Evolutionary conservation across 768 basidiomycete species (phyloP), one percentile per base, ranked within the genome.

Genomic region (Piloderma croceum): DNA sequence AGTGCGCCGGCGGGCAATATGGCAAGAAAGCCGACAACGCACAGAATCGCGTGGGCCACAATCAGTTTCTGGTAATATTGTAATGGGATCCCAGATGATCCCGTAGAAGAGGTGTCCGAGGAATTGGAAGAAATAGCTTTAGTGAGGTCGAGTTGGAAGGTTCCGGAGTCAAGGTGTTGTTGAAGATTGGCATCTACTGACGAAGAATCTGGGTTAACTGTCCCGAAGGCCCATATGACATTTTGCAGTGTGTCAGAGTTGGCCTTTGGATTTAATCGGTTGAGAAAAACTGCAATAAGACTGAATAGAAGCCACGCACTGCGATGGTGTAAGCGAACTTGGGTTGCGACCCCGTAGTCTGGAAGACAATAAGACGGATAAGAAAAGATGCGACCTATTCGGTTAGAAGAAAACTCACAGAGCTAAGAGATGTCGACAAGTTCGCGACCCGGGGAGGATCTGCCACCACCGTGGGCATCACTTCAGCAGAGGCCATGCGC

Each of bases 151-250:
- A 85, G 59, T 9, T 39, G 49, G 13, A 66, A 46, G 4, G 52
- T 45, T 4, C 77, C 76, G 18, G 52, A 59, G 19, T 67, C 65
- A n/a, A 59, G 17, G 52, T 85, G 82, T 46, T 74, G 64, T 12
- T 46, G 24, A 15, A 85, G 51, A 3, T 52, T 48, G 1, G 81
- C 79, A 45, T 71, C 62, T 1, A 44, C 48, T 0, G 69, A 67
- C 1, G 68, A 58, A 12, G 69, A 69, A n/a, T 53, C 55, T 4
- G 83, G 83, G 17, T 69, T 67, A 1, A 52, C 60, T 4, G 54
- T 60, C 11, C 76, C 70, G 49, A 74, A 79, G 4, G 81, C 83
- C 59, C 67, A 86, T 34, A 88, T 81, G 42, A 85, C 49, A 7
- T 54, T 39, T 47, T 70, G 70, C 17, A 46, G 61, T 5, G 57